phyloP scores from a whole-genome alignment of 225 moss, liverwort and hornwort species.

The Polytrichum commune region DNA sequence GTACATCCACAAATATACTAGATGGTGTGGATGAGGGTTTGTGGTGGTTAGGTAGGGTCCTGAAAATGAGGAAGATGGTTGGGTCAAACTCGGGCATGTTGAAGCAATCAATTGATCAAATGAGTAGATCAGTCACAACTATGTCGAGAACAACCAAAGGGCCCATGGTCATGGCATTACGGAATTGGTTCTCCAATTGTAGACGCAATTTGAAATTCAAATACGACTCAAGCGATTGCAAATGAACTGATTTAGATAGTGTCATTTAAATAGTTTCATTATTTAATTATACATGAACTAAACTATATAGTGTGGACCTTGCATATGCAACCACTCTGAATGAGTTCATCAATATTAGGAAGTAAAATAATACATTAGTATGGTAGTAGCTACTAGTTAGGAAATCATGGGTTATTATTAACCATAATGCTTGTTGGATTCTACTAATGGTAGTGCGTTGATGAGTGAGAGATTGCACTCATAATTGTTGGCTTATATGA shows the following conservation, averaged over 20 bases:
- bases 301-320: too few relatives aligned
- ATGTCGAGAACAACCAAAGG: neutral
- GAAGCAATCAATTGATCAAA: neutral
- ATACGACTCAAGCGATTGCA: neutral
- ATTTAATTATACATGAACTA: too few relatives aligned
- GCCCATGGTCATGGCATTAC: neutral
- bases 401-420: too few relatives aligned
- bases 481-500: too few relatives aligned
- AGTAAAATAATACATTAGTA: too few relatives aligned
- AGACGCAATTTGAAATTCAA: neutral
- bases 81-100: neutral
- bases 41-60: neutral
- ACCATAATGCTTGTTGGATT: too few relatives aligned
- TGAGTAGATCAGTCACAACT: neutral
- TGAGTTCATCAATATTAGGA: too few relatives aligned
- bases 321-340: too few relatives aligned
- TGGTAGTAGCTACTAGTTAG: too few relatives aligned
- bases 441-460: too few relatives aligned
- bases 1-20: neutral
- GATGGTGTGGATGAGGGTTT: neutral
- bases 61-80: neutral
- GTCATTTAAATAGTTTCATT: neutral
- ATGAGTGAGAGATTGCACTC: too few relatives aligned
- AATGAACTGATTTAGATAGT: neutral
- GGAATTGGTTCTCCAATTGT: neutral